phyloP scores from a whole-genome alignment of 495 filamentous ascomycete genomes.

The Trichoderma asperelloides region DNA sequence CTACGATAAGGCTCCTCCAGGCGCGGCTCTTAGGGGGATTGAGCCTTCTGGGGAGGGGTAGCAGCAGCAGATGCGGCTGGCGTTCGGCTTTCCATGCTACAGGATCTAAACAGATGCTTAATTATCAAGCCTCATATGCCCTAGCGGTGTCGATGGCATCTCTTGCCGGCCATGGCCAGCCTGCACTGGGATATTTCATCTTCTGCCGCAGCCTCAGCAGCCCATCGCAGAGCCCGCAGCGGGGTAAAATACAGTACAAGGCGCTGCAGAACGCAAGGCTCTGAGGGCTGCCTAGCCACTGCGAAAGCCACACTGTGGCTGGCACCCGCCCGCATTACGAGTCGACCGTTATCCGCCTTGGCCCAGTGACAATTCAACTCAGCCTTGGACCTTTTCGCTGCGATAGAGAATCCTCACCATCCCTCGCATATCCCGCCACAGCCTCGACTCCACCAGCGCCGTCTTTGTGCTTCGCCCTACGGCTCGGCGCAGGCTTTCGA shows the following conservation, averaged over 20 bases:
- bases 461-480: neutral
- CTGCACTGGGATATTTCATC: neutral
- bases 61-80: too few species aligned
- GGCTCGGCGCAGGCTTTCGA: neutral
- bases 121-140: too few species aligned
- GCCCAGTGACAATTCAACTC: neutral
- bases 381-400: neutral
- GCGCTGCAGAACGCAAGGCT: neutral
- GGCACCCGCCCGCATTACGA: neutral
- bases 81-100: too few species aligned
- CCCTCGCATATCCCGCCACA: neutral
- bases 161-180: neutral
- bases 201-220: neutral
- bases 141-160: neutral
- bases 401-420: neutral
- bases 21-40: too few species aligned
- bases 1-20: too few species aligned
- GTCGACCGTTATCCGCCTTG: neutral
- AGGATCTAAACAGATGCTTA: too few species aligned
- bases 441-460: neutral
- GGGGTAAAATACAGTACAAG: neutral
- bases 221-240: neutral
- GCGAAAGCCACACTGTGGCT: constrained; percentile 5
- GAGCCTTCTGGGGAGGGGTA: too few species aligned
- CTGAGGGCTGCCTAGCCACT: neutral